phyloP scores from a whole-genome alignment of 2,329 filamentous ascomycete species.

The Aspergillus clavatus region DNA sequence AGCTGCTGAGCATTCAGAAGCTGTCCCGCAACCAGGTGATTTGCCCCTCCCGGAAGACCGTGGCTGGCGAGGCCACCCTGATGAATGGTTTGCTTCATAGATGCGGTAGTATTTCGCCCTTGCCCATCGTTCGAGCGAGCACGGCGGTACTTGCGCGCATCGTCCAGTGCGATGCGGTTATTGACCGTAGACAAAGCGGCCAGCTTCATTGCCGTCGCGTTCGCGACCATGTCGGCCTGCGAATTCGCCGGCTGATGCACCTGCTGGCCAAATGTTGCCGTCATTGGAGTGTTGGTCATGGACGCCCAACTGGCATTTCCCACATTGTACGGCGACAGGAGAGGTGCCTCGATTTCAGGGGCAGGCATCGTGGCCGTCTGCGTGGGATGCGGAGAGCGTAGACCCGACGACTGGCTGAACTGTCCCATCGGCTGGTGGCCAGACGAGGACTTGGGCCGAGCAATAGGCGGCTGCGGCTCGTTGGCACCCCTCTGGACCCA shows the following conservation, averaged over 20 bases:
- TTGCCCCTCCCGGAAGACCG: slow-evolving; percentile 64
- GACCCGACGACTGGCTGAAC: slow-evolving; percentile 74
- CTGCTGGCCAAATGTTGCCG: slow-evolving; percentile 68
- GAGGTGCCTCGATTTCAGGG: slow-evolving; percentile 70
- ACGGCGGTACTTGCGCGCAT: slow-evolving; percentile 92
- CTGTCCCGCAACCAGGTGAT: slow-evolving; percentile 82
- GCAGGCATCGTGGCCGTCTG: slow-evolving; percentile 79
- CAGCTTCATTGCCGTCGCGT: slow-evolving; percentile 97
- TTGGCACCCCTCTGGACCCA: slow-evolving; percentile 60
- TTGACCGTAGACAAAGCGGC: slow-evolving; percentile 96
- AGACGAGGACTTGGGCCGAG: slow-evolving; percentile 71
- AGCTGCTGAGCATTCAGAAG: slow-evolving; percentile 81
- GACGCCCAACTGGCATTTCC: slow-evolving; percentile 95
- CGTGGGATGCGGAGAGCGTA: slow-evolving; percentile 78
- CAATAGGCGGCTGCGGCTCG: slow-evolving; percentile 50
- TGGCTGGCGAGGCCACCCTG: slow-evolving; percentile 57
- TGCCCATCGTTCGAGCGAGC: slow-evolving; percentile 79
- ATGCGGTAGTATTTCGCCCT: slow-evolving; percentile 38
- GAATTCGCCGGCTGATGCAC: slow-evolving; percentile 45
- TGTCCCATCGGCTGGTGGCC: slow-evolving; percentile 84
- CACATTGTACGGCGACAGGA: slow-evolving; percentile 74
- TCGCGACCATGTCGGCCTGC: slow-evolving; percentile 96
- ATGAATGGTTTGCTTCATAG: slow-evolving; percentile 57
- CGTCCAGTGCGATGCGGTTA: slow-evolving; percentile 93
- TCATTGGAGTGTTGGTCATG: slow-evolving; percentile 97